Conservation (phyloP, 2,329 filamentous ascomycete species). For the Kalmusia sp. region DNA sequence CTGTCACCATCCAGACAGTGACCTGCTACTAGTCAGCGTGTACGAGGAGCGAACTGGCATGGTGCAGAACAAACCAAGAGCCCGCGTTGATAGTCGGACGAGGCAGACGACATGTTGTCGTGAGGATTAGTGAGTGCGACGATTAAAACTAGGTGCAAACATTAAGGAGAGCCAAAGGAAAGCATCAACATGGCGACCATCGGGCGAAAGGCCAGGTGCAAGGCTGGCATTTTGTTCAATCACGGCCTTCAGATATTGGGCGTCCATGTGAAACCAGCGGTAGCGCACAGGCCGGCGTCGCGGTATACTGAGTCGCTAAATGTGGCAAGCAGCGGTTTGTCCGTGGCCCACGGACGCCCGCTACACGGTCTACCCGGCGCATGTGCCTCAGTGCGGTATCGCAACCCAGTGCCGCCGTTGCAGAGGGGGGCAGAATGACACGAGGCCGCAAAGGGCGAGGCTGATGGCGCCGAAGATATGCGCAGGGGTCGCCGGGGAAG, state of each 20-base stretch:
- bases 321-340: constrained; percentile 6
- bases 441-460: neutral
- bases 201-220: neutral
- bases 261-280: neutral
- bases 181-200: neutral
- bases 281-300: neutral
- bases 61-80: neutral
- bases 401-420: neutral
- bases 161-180: neutral
- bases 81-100: neutral
- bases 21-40: neutral
- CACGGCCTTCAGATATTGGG: neutral
- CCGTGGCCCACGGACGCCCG: neutral
- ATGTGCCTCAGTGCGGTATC: neutral
- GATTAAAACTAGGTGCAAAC: neutral
- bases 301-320: constrained; percentile 1
- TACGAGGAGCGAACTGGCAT: neutral
- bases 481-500: neutral
- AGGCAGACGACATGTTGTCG: neutral
- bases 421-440: too few species aligned
- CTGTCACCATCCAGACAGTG: constrained; percentile 5
- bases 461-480: neutral
- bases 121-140: neutral
- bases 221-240: neutral
- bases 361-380: neutral